Percentiles rank a stretch among this genome's conserved stretches.
These are phyloP conservation scores for Eimeria necatrix DNA, from an alignment of 169 alveolate genomes.

Conservation along the genomic window DNA sequence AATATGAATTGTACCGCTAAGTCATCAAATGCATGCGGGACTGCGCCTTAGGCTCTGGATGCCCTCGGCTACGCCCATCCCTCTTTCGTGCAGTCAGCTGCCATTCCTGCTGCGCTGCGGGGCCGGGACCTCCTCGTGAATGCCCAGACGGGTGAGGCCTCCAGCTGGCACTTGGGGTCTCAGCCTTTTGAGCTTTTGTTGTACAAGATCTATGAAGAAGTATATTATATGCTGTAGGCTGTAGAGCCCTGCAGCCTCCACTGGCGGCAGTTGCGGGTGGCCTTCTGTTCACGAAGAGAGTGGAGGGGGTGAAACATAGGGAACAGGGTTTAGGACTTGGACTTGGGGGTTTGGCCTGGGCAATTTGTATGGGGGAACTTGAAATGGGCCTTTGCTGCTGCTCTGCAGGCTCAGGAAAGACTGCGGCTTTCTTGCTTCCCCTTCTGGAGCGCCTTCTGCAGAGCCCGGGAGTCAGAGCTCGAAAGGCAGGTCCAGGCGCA, in stretches of 20 bases:
- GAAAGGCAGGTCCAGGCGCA: slow-evolving; percentile 71
- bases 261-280: too few relatives aligned
- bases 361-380: not conserved
- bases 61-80: slow-evolving; percentile 90
- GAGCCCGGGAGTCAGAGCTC: slow-evolving; percentile 87
- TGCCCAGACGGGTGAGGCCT: slow-evolving; percentile 92
- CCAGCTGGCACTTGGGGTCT: not conserved
- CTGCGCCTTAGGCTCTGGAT: slow-evolving; percentile 86
- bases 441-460: slow-evolving; percentile 90
- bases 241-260: too few relatives aligned
- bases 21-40: not conserved
- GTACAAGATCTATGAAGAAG: not conserved
- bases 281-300: too few relatives aligned
- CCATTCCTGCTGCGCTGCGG: slow-evolving; percentile 92
- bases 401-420: slow-evolving; percentile 91
- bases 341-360: not conserved
- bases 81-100: slow-evolving; percentile 92
- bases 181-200: not conserved
- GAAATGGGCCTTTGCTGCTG: not conserved
- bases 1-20: not conserved
- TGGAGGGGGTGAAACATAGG: too few relatives aligned
- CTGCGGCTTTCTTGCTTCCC: slow-evolving; percentile 94
- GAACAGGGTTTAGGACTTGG: too few relatives aligned
- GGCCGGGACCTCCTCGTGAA: slow-evolving; percentile 93
- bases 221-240: too few relatives aligned